These are phyloP conservation scores for Botrytis pseudocinerea DNA, from an alignment of 2,329 filamentous ascomycete genomes.

Conservation along the genomic window DNA sequence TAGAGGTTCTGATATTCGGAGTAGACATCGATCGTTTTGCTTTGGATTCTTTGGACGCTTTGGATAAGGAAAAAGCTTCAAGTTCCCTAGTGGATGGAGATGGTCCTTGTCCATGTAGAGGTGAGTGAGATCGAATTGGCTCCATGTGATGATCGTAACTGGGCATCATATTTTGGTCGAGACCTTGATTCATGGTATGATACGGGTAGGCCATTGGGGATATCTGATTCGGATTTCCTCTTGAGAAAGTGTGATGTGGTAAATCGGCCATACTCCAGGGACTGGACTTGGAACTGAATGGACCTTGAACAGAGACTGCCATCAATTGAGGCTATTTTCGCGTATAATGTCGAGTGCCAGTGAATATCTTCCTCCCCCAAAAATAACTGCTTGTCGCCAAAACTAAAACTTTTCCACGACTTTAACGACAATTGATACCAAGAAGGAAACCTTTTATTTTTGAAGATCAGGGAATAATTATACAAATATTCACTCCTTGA, in stretches of 20 bases:
- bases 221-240: slow-evolving; percentile 31
- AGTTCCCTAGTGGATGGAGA: slow-evolving; percentile 32
- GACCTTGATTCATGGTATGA: slow-evolving; percentile 32
- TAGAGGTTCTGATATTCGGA: slow-evolving; percentile 49
- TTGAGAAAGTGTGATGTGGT: slow-evolving; percentile 32
- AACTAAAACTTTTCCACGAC: slow-evolving; percentile 6
- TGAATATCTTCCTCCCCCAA: slow-evolving; percentile 25
- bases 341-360: slow-evolving; percentile 6
- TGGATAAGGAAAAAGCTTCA: slow-evolving; percentile 22
- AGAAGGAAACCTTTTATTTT: not conserved
- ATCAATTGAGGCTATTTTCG: slow-evolving; percentile 37
- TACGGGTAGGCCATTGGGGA: slow-evolving; percentile 39
- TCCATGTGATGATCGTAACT: slow-evolving; percentile 36
- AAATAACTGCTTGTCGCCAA: not conserved
- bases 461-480: slow-evolving; percentile 6
- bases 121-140: slow-evolving; percentile 30
- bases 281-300: slow-evolving; percentile 37
- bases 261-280: slow-evolving; percentile 39
- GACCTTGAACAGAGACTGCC: slow-evolving; percentile 40
- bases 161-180: slow-evolving; percentile 37
- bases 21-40: slow-evolving; percentile 53
- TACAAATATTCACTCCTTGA: slow-evolving; percentile 21
- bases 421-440: not conserved
- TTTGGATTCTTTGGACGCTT: slow-evolving; percentile 34
- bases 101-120: slow-evolving; percentile 28